Base-by-base conservation (phyloP, 2,329 filamentous ascomycete genomes). In the Parafenestella ontariensis region DNA sequence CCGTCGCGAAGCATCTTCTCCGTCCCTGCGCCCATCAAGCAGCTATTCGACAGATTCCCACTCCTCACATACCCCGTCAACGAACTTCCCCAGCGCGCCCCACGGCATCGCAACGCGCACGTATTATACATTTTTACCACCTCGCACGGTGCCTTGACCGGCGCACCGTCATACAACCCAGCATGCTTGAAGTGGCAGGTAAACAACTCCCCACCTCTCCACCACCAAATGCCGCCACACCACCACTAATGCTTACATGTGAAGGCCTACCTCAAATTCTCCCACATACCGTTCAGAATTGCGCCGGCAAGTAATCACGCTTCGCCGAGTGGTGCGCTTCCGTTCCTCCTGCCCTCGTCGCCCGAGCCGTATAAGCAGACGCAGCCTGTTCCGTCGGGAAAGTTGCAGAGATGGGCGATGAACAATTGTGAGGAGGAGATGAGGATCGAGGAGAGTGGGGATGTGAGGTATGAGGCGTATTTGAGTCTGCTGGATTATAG, bases 131-230 rank as follows among this genome's bases (percentile, higher is more conserved):
- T 96, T 52, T 98, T 97, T 76, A 84, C 86, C 56, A 85, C 83
- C 13, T 79, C 85, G 1, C 78, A 83, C n/a, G 89, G 86, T 66
- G 89, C 87, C 29, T 74, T 76, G 51, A 71, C 71, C 34, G 87
- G 87, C 4, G 78, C 81, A 26, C 90, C 92, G 23, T 96, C 91
- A 61, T 96, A 89, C 78, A 98, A 98, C 73, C 95, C 95, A 10
- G 87, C 88, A 54, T 99, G 95, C 80, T 81, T 98, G 70, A 96
- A 94, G 81, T 98, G 92, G 92, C 95, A 98, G 90, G 92, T 94
- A 68, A 64, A 86, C 37, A 15, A 15, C 17, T 46, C 24, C 4
- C 15, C 9, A 31, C 15, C 21, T 44, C 41, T 17, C 9, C 18
- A 42, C 13, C 15, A 13, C 21, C 17, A 41, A 24, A n/a, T n/a